These are phyloP conservation scores for Coemansia sp. DNA, from an alignment of 192 early-diverging fungal species.

Conservation along the genomic window DNA sequence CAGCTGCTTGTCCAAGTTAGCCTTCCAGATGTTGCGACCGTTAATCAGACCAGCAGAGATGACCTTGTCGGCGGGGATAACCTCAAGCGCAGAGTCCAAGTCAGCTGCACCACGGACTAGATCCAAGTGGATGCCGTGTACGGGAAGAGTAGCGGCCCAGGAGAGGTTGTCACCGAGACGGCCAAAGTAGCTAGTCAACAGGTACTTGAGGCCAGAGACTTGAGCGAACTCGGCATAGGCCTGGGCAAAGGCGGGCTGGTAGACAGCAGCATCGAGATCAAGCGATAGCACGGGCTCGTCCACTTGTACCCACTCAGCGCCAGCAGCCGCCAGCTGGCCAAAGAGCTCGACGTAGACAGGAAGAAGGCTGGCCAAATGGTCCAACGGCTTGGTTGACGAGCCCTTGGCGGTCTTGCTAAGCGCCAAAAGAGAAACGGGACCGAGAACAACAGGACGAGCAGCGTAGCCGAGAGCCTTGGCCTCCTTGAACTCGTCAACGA, in stretches of 20 bases:
- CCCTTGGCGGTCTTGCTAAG: constrained; percentile 83
- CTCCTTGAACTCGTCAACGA: constrained; percentile 85
- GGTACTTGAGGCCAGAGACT: constrained; percentile 55
- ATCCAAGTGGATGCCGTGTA: constrained; percentile 90
- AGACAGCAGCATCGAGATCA: constrained; percentile 79
- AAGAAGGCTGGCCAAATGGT: constrained; percentile 76
- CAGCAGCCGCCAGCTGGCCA: constrained; percentile 73
- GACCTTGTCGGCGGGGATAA: constrained; percentile 62
- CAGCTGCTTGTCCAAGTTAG: constrained; percentile 78
- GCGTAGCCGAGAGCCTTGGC: constrained; percentile 89
- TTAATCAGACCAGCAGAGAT: constrained; percentile 96
- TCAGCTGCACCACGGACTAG: constrained; percentile 83
- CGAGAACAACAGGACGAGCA: constrained; percentile 91
- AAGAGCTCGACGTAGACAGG: constrained; percentile 82
- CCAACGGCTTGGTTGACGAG: constrained; percentile 71
- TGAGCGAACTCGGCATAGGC: constrained; percentile 39
- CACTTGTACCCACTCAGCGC: constrained; percentile 92
- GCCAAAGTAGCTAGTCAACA: constrained; percentile 96
- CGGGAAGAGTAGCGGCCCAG: constrained; percentile 70
- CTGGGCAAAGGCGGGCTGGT: constrained; percentile 70
- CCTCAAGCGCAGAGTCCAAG: constrained; percentile 70
- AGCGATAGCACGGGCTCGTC: constrained; percentile 92
- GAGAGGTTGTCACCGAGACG: constrained; percentile 74
- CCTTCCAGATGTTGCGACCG: constrained; percentile 98
- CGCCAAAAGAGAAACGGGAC: constrained; percentile 87